Evolutionary conservation across 1,284 basidiomycete species (phyloP).

Genomic region (Ceratobasidium sp.): DNA sequence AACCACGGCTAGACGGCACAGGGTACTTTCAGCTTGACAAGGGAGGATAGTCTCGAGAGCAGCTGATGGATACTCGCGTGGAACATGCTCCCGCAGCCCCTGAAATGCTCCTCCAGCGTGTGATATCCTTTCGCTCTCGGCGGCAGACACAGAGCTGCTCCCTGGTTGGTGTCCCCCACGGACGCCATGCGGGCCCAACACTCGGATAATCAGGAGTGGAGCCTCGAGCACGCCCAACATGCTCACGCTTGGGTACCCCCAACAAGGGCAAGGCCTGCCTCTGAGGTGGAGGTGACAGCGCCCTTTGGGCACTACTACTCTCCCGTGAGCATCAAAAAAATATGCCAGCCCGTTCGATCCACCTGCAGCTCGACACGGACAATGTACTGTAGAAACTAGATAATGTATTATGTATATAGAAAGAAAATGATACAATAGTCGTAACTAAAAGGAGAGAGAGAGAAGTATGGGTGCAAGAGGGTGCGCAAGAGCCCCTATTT

Average conservation of each 20-base stretch:
- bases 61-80: not conserved
- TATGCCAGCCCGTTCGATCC: not conserved
- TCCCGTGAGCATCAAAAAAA: not conserved
- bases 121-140: not conserved
- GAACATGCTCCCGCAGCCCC: not conserved
- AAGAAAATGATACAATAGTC: too few relatives aligned
- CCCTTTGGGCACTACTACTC: not conserved
- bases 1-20: not conserved
- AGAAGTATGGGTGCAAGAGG: too few relatives aligned
- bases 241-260: slow-evolving; percentile 35
- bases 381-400: too few relatives aligned
- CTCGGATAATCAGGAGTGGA: not conserved
- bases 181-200: not conserved
- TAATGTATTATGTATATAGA: too few relatives aligned
- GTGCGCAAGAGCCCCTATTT: too few relatives aligned
- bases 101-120: too few relatives aligned
- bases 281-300: not conserved
- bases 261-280: not conserved
- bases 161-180: not conserved
- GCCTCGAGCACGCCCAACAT: slow-evolving; percentile 37
- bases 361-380: too few relatives aligned
- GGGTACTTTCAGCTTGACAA: not conserved
- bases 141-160: not conserved
- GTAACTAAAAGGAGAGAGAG: too few relatives aligned
- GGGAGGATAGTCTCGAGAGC: not conserved